Percentiles rank a stretch among this genome's conserved stretches.
Evolutionary conservation across 1,284 basidiomycete species (phyloP).

Genomic region (Malassezia pachydermatis): DNA sequence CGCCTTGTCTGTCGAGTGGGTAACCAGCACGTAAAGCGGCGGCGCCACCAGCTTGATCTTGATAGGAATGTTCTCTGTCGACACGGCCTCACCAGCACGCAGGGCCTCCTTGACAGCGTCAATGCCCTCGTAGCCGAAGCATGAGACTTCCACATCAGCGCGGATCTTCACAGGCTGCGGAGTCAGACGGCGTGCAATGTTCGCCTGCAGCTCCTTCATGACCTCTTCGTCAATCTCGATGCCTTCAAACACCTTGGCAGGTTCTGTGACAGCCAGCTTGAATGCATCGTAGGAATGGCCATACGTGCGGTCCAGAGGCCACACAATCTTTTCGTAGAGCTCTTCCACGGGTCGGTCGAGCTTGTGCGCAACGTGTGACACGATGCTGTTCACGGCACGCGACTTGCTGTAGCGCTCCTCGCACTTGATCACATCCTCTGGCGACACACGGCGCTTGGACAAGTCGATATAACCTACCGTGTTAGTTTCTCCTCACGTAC

Average conservation of each 20-base stretch:
- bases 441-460: constrained; percentile 96
- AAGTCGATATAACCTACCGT: constrained; percentile 87
- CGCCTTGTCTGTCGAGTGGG: constrained; percentile 91
- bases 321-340: constrained; percentile 80
- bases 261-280: constrained; percentile 87
- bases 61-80: constrained; percentile 83
- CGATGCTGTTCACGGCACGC: constrained; percentile 53
- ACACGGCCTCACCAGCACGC: constrained; percentile 71
- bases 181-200: constrained; percentile 86
- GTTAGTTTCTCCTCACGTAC: constrained; percentile 51
- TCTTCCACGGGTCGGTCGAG: constrained; percentile 56
- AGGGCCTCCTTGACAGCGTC: constrained; percentile 92
- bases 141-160: constrained; percentile 93
- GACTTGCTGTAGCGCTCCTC: constrained; percentile 98
- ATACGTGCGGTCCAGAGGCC: constrained; percentile 85
- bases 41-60: constrained; percentile 95
- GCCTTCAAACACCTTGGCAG: constrained; percentile 70
- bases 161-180: constrained; percentile 98
- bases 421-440: constrained; percentile 96
- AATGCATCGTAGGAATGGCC: constrained; percentile 97
- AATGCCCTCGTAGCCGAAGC: constrained; percentile 93
- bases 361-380: constrained; percentile 45
- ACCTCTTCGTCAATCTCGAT: constrained; percentile 58
- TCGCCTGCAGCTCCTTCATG: constrained; percentile 62
- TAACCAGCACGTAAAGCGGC: constrained; percentile 87